phyloP scores from a whole-genome alignment of 2,329 filamentous ascomycete genomes.

The Saccharata proteae region DNA sequence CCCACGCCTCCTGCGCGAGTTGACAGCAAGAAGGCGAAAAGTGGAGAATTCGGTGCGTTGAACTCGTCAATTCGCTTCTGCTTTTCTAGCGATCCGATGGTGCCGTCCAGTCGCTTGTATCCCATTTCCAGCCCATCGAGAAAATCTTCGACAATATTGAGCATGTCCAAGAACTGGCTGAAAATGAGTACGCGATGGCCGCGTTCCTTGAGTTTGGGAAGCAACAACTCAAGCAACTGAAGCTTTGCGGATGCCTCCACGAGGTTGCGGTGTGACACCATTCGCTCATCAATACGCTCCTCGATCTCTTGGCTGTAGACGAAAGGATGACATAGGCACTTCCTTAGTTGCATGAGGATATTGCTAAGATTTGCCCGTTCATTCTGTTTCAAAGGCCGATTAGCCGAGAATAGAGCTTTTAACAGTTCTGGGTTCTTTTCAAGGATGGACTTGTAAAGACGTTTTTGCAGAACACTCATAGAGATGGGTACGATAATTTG shows the following conservation, averaged over 20 bases:
- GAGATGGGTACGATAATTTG: slow-evolving; percentile 94
- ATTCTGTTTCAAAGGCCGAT: slow-evolving; percentile 44
- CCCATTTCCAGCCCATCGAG: slow-evolving; percentile 59
- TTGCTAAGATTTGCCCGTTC: slow-evolving; percentile 82
- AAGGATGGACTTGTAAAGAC: slow-evolving; percentile 86
- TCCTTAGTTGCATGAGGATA: slow-evolving; percentile 87
- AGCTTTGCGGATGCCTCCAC: slow-evolving; percentile 89
- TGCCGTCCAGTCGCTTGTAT: slow-evolving; percentile 79
- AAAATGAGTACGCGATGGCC: slow-evolving; percentile 91
- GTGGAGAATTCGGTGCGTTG: slow-evolving; percentile 68
- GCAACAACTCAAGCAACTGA: slow-evolving; percentile 67
- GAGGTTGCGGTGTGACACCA: slow-evolving; percentile 62
- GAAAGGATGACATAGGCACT: slow-evolving; percentile 92
- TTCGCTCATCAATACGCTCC: slow-evolving; percentile 54
- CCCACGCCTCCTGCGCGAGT: slow-evolving; percentile 93
- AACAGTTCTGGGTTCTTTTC: slow-evolving; percentile 84
- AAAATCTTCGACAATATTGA: slow-evolving; percentile 87
- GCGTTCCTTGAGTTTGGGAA: slow-evolving; percentile 73
- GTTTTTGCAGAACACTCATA: slow-evolving; percentile 89
- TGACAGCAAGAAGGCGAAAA: slow-evolving; percentile 87
- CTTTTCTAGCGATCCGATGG: slow-evolving; percentile 67
- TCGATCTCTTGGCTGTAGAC: slow-evolving; percentile 87
- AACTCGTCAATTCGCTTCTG: slow-evolving; percentile 90
- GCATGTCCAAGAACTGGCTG: slow-evolving; percentile 82
- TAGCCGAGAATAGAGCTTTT: slow-evolving; percentile 65